A percentile compares a stretch with the other conserved stretches of the same genome.
Conservation (phyloP, 2,329 filamentous ascomycete species). For the Xylariales sp. region DNA sequence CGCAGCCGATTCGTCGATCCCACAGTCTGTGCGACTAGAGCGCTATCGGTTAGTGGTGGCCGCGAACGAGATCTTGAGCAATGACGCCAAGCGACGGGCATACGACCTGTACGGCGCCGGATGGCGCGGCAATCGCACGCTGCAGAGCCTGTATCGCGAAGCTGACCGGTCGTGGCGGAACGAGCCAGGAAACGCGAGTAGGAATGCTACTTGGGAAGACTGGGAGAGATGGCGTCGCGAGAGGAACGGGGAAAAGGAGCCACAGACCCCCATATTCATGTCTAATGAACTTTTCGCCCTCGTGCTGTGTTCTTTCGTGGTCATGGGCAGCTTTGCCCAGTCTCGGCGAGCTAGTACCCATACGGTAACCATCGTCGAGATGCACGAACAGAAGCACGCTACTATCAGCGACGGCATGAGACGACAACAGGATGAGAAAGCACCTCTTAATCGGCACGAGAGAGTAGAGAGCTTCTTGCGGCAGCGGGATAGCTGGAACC, state of each 20-base stretch:
- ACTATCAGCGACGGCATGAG: slow-evolving; percentile 71
- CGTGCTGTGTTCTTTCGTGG: slow-evolving; percentile 75
- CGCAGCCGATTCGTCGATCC: slow-evolving; percentile 57
- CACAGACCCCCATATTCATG: slow-evolving; percentile 72
- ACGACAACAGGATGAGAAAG: slow-evolving; percentile 63
- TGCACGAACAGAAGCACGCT: slow-evolving; percentile 73
- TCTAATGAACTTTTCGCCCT: slow-evolving; percentile 83
- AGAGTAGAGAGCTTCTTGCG: slow-evolving; percentile 82
- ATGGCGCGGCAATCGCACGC: slow-evolving; percentile 74
- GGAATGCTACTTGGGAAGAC: slow-evolving; percentile 97
- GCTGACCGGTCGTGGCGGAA: slow-evolving; percentile 63
- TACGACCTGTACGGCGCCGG: slow-evolving; percentile 87
- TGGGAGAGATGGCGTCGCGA: slow-evolving; percentile 84
- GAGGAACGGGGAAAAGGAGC: slow-evolving; percentile 57
- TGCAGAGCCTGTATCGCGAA: slow-evolving; percentile 53
- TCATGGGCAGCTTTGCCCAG: slow-evolving; percentile 78
- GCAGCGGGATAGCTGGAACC: slow-evolving; percentile 67
- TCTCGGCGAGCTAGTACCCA: slow-evolving; percentile 74
- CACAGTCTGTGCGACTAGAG: slow-evolving; percentile 77
- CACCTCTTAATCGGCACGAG: slow-evolving; percentile 67
- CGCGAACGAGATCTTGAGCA: slow-evolving; percentile 88
- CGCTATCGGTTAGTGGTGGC: slow-evolving; percentile 90
- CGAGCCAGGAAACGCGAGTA: slow-evolving; percentile 60
- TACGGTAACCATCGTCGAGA: slow-evolving; percentile 71
- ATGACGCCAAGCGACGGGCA: slow-evolving; percentile 79